phyloP scores from a whole-genome alignment of 139 green algal species.

The Deuterostichococcus epilithicus region DNA sequence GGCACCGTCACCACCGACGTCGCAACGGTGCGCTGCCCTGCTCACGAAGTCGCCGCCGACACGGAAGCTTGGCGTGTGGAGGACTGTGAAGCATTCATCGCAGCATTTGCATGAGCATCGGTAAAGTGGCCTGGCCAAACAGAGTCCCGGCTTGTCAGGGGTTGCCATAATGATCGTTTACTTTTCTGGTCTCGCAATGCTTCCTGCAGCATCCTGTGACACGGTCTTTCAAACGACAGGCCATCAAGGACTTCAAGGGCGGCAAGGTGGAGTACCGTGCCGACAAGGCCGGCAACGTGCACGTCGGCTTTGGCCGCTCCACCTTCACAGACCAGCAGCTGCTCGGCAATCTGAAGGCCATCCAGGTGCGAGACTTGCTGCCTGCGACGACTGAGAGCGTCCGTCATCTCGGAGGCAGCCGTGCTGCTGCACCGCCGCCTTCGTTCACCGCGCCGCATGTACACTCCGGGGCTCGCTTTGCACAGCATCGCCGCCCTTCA shows the following conservation, averaged over 20 bases:
- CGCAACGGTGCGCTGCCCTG: slow-evolving; percentile 53
- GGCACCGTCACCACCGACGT: slow-evolving; percentile 99
- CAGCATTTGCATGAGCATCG: too few species aligned
- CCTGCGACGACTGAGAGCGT: not conserved
- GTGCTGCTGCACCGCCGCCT: not conserved
- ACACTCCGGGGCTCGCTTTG: too few species aligned
- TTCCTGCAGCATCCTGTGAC: not conserved
- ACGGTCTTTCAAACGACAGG: slow-evolving; percentile 44
- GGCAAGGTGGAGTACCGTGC: slow-evolving; percentile 99
- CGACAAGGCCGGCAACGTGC: slow-evolving; percentile 97
- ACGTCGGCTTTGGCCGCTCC: slow-evolving; percentile 90
- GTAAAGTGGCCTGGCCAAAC: too few species aligned
- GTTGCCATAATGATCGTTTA: not conserved
- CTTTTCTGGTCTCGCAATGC: not conserved
- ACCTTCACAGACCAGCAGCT: slow-evolving; percentile 84
- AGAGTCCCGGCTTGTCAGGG: not conserved
- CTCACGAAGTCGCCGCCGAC: not conserved
- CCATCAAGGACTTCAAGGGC: slow-evolving; percentile 97
- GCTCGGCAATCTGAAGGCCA: slow-evolving; percentile 89
- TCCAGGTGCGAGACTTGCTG: slow-evolving; percentile 49
- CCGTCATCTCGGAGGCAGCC: not conserved
- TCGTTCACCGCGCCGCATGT: not conserved
- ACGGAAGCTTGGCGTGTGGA: not conserved
- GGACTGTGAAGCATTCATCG: too few species aligned
- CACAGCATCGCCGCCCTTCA: not conserved